Conservation (phyloP, 257 asterid genomes). For the Solanum chiquidenum region DNA sequence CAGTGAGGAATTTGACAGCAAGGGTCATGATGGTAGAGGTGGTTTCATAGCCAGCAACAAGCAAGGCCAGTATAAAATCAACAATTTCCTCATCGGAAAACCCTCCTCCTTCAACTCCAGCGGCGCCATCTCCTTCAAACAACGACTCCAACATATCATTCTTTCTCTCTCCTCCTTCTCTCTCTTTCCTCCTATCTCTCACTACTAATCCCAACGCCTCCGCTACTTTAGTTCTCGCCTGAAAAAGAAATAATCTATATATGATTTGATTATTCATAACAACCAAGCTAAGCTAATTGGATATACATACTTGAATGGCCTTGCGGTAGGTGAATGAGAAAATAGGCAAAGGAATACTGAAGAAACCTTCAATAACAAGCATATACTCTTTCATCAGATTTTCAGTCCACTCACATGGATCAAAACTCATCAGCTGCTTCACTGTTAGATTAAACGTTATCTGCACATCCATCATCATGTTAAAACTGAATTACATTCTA, state of each 20-base stretch:
- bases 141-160: conserved; percentile 93
- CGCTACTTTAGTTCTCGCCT: conserved; percentile 96
- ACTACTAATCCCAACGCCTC: conserved; percentile 87
- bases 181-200: conserved; percentile 52
- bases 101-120: conserved; percentile 30
- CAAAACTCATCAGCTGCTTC: conserved; percentile 95
- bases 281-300: neutral
- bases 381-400: conserved; percentile 94
- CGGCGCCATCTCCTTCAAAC: conserved; percentile 52
- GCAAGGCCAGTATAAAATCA: conserved; percentile 81
- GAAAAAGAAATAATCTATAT: neutral
- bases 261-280: neutral
- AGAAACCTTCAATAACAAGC: conserved; percentile 97
- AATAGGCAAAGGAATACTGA: conserved; percentile 69
- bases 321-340: conserved; percentile 81
- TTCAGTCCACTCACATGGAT: conserved; percentile 98
- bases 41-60: conserved; percentile 96
- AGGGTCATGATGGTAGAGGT: conserved; percentile 94
- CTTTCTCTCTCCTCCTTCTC: conserved; percentile 53
- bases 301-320: conserved; percentile 59
- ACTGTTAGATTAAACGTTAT: conserved; percentile 84
- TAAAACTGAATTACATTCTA: neutral
- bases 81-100: conserved; percentile 93
- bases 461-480: conserved; percentile 28
- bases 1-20: conserved; percentile 80